Base-by-base conservation (phyloP, 495 filamentous ascomycete species). In the Penicillium cataractarum region DNA sequence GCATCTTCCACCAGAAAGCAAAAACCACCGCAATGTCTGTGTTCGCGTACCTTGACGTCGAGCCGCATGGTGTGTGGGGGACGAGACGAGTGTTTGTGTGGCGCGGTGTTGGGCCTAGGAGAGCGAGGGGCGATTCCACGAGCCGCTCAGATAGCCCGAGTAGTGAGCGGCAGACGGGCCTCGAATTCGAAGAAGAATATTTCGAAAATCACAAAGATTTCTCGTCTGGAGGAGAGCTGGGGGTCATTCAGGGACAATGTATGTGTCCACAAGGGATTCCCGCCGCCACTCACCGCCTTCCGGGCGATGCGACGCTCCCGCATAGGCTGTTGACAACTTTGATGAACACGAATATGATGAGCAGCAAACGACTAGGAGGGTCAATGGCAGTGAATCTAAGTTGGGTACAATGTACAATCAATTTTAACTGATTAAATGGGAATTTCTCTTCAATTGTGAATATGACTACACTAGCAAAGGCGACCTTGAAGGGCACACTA, bases 41-140 rank as follows among this genome's bases (percentile, higher is more conserved):
- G 59, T 65, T 58, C 40, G 80, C 88, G 70, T 84, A 92, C 92
- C 90, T 96, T 96, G 46, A 96, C 87, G 78, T 97, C 92, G 75
- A 97, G 83, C 78, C 89, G 89, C 92, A 95, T 96, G 67, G 76
- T 92, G 82, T 76, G 74, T 74, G 71, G 71, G 74, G 71, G 69
- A 64, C 63, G 65, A 57, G 67, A 63, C 12, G 67, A 61, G 62
- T 71, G 73, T 71, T 72, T 76, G 65, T 73, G 71, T 74, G 73
- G 32, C 75, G 76, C 76, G 78, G 75, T 69, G 72, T 74, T 66
- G 71, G 73, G 70, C 69, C 71, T 71, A 64, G 63, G 55, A 72
- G 60, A 69, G 67, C 68, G 68, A 71, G 67, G 71, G 64, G 60
- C 55, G 67, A 68, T 67, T 75, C 71, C 74, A 72, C 71, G 69